These are phyloP conservation scores for Obelidium mucronatum DNA, from an alignment of 192 early-diverging fungal species.

Conservation along the genomic window DNA sequence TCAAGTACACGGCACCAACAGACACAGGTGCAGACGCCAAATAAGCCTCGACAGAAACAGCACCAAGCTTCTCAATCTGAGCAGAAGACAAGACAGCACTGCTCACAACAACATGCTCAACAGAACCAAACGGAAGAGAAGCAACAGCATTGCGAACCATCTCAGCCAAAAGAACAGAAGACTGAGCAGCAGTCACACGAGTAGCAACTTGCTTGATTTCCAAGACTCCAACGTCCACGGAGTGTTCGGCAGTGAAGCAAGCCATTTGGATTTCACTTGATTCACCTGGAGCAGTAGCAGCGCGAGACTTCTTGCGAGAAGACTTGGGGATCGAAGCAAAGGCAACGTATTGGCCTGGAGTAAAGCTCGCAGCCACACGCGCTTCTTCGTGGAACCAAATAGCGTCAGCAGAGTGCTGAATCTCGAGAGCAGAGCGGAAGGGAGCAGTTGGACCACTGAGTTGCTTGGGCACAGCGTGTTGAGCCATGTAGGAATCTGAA, in stretches of 20 bases:
- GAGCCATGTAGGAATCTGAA: slow-evolving; percentile 21
- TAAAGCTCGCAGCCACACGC: not conserved
- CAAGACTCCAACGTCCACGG: not conserved
- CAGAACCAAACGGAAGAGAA: slow-evolving; percentile 12
- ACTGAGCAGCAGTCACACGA: slow-evolving; percentile 10
- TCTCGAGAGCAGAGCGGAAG: slow-evolving; percentile 14
- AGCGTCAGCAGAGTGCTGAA: not conserved
- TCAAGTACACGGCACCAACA: not conserved
- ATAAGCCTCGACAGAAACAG: slow-evolving; percentile 1
- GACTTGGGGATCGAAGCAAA: slow-evolving; percentile 31
- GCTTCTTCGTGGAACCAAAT: slow-evolving; percentile 19
- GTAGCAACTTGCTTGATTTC: slow-evolving; percentile 18
- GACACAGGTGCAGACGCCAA: not conserved
- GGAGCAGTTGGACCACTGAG: slow-evolving; percentile 1
- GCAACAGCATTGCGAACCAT: slow-evolving; percentile 15
- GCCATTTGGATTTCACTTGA: slow-evolving; percentile 27
- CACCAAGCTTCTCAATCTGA: slow-evolving; percentile 20
- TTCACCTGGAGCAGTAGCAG: slow-evolving; percentile 4
- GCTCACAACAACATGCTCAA: slow-evolving; percentile 11
- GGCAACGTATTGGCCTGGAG: slow-evolving; percentile 9
- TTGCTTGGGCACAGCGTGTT: slow-evolving; percentile 18
- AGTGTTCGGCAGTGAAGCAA: slow-evolving; percentile 28
- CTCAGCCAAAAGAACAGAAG: slow-evolving; percentile 1
- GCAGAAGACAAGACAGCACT: not conserved
- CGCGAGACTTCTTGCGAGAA: slow-evolving; percentile 37